A percentile compares a stretch with the other conserved stretches of the same genome.
Conservation (phyloP, 2,329 filamentous ascomycete genomes). For the Ampelomyces quisqualis region DNA sequence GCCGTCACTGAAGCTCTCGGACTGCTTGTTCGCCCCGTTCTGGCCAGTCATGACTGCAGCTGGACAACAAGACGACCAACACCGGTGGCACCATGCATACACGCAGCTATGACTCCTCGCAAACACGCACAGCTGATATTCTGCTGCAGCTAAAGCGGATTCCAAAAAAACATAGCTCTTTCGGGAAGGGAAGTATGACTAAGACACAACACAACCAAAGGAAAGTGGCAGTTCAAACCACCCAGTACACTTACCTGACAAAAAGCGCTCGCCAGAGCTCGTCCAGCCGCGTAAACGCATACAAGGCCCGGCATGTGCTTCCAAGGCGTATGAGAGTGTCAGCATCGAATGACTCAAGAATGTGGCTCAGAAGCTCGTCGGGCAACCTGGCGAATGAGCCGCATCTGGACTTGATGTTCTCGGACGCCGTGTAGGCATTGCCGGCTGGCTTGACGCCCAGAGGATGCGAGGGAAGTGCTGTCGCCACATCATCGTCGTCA, state of each 20-base stretch:
- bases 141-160: too few relatives aligned
- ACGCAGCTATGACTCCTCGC: neutral
- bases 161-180: neutral
- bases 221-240: constrained; percentile 2
- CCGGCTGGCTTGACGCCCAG: constrained; percentile 83
- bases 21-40: too few relatives aligned
- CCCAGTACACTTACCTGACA: constrained; percentile 67
- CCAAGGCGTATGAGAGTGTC: constrained; percentile 65
- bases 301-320: constrained; percentile 78
- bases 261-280: constrained; percentile 89
- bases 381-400: constrained; percentile 69
- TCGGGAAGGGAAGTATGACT: neutral
- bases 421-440: constrained; percentile 69
- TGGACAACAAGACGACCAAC: too few relatives aligned
- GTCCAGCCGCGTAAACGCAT: constrained; percentile 79
- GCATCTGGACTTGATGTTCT: constrained; percentile 65
- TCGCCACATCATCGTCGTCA: constrained; percentile 44
- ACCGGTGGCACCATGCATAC: too few relatives aligned
- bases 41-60: too few relatives aligned
- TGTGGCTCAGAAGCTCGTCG: constrained; percentile 74
- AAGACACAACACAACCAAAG: constrained; percentile 8
- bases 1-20: too few relatives aligned
- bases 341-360: constrained; percentile 74
- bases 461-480: constrained; percentile 73
- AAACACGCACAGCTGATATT: too few relatives aligned